Conservation (phyloP, 345 rosid genomes). For the Nasturtium officinale region DNA sequence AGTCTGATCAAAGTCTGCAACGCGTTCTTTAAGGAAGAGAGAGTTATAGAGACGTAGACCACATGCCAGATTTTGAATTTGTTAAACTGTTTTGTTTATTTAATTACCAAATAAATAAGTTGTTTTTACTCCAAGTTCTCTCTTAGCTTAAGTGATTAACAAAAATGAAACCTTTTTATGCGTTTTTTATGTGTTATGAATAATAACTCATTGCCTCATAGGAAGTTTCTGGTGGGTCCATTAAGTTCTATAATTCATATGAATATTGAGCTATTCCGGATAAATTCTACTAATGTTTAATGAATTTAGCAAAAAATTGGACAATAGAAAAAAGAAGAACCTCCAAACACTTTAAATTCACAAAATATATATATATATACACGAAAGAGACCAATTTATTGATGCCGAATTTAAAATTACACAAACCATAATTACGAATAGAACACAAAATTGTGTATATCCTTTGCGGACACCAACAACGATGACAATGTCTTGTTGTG, state of each 20-base stretch:
- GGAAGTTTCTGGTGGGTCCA: conserved; percentile 19
- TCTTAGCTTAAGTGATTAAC: conserved; percentile 22
- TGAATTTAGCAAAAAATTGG: not conserved
- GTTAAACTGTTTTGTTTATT: conserved; percentile 5
- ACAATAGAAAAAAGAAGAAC: too few species aligned
- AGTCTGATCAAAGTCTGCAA: conserved; percentile 47
- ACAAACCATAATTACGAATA: too few species aligned
- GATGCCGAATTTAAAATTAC: too few species aligned
- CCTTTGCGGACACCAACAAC: conserved; percentile 34
- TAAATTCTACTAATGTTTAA: not conserved
- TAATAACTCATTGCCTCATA: not conserved
- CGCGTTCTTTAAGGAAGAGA: conserved; percentile 47
- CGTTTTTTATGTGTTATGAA: not conserved
- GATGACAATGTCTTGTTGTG: conserved; percentile 40
- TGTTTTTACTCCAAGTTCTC: conserved; percentile 22
- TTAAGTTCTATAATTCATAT: not conserved
- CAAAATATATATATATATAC: too few species aligned
- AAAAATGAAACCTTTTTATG: not conserved
- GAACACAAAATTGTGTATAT: conserved; percentile 28
- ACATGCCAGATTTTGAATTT: conserved; percentile 35
- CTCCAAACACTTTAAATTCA: too few species aligned
- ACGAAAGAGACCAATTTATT: too few species aligned
- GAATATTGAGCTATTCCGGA: not conserved
- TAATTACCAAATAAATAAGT: not conserved
- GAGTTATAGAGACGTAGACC: conserved; percentile 19